Conservation (phyloP, 2,329 filamentous ascomycete species). For the Clarireedia sp. region DNA sequence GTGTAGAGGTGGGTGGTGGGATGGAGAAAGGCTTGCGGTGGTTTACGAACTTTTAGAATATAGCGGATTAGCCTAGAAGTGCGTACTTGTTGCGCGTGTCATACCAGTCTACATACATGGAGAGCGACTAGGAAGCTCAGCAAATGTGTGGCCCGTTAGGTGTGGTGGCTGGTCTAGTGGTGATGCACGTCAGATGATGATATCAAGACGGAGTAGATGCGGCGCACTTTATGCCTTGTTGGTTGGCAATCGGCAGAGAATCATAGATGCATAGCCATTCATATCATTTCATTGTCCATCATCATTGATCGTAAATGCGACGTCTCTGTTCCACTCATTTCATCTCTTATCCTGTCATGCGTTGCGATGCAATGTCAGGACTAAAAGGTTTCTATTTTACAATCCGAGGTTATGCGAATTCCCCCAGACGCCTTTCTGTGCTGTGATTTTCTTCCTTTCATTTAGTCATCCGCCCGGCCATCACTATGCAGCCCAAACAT, state of each 20-base stretch:
- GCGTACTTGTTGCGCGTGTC: too few relatives aligned
- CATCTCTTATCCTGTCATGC: background rate
- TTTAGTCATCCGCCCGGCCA: slow-evolving; percentile 8
- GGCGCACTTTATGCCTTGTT: background rate
- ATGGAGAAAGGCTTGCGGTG: too few relatives aligned
- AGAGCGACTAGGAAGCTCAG: too few relatives aligned
- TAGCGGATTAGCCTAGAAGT: too few relatives aligned
- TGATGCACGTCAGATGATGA: too few relatives aligned
- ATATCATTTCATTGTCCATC: background rate
- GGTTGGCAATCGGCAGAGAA: background rate
- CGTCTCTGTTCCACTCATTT: slow-evolving; percentile 1
- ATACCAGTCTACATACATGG: too few relatives aligned
- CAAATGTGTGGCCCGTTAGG: too few relatives aligned
- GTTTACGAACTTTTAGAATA: background rate
- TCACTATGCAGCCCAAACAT: slow-evolving; percentile 79
- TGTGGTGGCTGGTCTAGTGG: too few relatives aligned
- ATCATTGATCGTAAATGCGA: background rate
- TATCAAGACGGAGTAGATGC: too few relatives aligned
- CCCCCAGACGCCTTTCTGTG: slow-evolving; percentile 21
- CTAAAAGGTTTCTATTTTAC: slow-evolving; percentile 25
- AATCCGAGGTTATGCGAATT: slow-evolving; percentile 16
- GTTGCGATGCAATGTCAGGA: background rate
- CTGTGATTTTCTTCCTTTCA: slow-evolving; percentile 1
- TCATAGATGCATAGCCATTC: background rate
- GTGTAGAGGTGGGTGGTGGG: background rate